phyloP scores from a whole-genome alignment of 1,284 basidiomycete genomes.

The Ustilago lituana region DNA sequence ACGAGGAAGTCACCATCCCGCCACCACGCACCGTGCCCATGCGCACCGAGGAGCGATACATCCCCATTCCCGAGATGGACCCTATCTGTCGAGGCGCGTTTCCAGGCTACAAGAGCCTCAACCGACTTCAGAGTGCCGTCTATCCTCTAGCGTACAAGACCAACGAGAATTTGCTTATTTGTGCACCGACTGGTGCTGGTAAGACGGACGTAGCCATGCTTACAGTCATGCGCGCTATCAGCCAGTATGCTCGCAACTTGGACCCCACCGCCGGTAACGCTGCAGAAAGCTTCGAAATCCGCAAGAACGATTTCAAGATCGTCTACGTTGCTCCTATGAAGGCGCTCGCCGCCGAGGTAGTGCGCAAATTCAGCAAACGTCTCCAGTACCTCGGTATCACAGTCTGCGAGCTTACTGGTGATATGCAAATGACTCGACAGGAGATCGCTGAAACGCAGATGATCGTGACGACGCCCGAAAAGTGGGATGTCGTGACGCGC shows the following conservation, averaged over 20 bases:
- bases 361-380: constrained; percentile 88
- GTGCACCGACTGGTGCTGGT: constrained; percentile 71
- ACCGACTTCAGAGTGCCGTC: constrained; percentile 94
- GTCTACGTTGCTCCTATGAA: constrained; percentile 99
- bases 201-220: constrained; percentile 99
- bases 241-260: constrained; percentile 79
- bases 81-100: constrained; percentile 85
- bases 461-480: constrained; percentile 98
- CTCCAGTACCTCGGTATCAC: constrained; percentile 87
- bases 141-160: constrained; percentile 91
- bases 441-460: constrained; percentile 97
- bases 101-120: constrained; percentile 85
- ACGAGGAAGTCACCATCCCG: constrained; percentile 85
- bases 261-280: constrained; percentile 71
- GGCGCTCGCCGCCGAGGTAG: constrained; percentile 93
- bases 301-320: constrained; percentile 79
- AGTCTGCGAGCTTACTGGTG: constrained; percentile 95
- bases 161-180: constrained; percentile 94
- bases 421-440: constrained; percentile 95
- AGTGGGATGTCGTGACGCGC: constrained; percentile 99
- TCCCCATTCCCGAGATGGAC: constrained; percentile 81
- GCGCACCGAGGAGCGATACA: constrained; percentile 77
- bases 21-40: constrained; percentile 84
- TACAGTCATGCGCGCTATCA: constrained; percentile 85
- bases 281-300: constrained; percentile 54